A percentile compares a stretch with the other conserved stretches of the same genome.
Conservation (phyloP, 345 rosid genomes). For the Eucalyptus sideroxylon region DNA sequence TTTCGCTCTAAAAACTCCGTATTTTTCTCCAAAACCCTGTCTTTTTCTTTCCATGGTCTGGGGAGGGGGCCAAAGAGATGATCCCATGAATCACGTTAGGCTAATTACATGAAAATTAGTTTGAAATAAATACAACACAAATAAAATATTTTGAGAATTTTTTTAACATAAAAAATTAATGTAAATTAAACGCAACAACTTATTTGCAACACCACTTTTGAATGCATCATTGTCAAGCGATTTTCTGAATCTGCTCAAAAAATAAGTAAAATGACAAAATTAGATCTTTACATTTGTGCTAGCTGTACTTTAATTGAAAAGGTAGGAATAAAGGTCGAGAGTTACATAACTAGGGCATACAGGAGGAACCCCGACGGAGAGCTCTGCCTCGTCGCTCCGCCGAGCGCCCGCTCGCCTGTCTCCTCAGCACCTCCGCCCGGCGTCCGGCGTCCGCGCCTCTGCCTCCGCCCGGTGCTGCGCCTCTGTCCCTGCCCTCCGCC, state of each 20-base stretch:
- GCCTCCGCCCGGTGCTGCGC: too few relatives aligned
- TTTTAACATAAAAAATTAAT: too few relatives aligned
- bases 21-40: not conserved
- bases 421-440: too few relatives aligned
- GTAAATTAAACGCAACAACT: rapidly evolving
- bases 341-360: too few relatives aligned
- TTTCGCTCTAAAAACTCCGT: not conserved
- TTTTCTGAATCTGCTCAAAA: rapidly evolving
- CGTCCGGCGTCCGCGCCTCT: too few relatives aligned
- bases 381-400: too few relatives aligned
- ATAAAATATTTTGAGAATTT: rapidly evolving
- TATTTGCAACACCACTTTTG: too few relatives aligned
- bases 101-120: rapidly evolving
- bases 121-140: rapidly evolving
- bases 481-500: too few relatives aligned
- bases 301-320: too few relatives aligned
- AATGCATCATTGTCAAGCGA: rapidly evolving
- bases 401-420: too few relatives aligned
- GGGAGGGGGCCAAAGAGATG: not conserved
- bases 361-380: too few relatives aligned
- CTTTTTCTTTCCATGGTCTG: not conserved
- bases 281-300: rapidly evolving
- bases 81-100: not conserved
- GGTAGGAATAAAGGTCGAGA: rapidly evolving
- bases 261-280: rapidly evolving